Evolutionary conservation across 192 early-diverging fungal genomes (phyloP).

Genomic region (Coemansia sp.): DNA sequence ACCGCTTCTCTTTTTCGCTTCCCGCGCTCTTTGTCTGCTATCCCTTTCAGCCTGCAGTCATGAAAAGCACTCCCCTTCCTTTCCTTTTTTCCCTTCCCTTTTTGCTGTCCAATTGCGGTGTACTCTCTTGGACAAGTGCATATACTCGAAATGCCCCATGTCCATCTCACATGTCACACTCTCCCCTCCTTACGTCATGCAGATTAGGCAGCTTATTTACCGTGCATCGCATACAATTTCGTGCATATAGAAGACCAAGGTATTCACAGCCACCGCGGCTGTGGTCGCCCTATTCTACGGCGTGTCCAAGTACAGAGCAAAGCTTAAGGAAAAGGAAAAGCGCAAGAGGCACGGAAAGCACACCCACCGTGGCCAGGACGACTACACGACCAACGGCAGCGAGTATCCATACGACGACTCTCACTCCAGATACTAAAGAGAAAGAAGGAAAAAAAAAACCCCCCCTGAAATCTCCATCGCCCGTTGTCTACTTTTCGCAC

Average conservation of each 20-base stretch:
- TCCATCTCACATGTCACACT: neutral
- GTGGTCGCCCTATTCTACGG: conserved; percentile 15
- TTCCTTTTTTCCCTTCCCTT: too few relatives aligned
- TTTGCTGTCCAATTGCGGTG: too few relatives aligned
- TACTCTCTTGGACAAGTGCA: neutral
- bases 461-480: too few relatives aligned
- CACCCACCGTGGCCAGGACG: conserved; percentile 11
- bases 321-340: conserved; percentile 19
- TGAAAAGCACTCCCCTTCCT: too few relatives aligned
- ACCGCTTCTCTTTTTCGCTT: too few relatives aligned
- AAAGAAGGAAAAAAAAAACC: too few relatives aligned
- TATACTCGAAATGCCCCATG: neutral
- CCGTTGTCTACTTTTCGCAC: neutral
- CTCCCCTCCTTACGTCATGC: neutral
- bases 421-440: neutral
- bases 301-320: conserved; percentile 17
- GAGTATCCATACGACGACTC: neutral
- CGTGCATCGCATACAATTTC: too few relatives aligned
- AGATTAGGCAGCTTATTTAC: too few relatives aligned
- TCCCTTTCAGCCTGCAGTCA: too few relatives aligned
- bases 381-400: neutral
- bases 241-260: conserved; percentile 42
- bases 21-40: too few relatives aligned
- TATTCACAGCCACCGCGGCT: conserved; percentile 14
- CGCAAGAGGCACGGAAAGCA: conserved; percentile 20